Base-by-base conservation (phyloP, 2,329 filamentous ascomycete genomes). In the Talaromyces amestolkiae region DNA sequence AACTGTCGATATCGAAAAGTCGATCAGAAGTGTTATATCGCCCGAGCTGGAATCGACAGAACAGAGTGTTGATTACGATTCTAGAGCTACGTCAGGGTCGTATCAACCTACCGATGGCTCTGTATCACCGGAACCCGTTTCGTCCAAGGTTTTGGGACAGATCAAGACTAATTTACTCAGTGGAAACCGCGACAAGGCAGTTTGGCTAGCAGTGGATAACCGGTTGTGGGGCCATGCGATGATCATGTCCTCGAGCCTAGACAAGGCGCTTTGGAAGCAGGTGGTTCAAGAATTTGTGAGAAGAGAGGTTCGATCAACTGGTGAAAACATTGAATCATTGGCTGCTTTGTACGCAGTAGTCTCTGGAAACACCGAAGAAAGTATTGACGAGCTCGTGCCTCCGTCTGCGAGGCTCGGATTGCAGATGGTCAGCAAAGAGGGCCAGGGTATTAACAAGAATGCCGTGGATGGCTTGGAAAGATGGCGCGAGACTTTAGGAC, bases 141-240 rank as follows among this genome's bases (percentile, higher is more conserved):
- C 96, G 76, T 81, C 87, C 6, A 82, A 85, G 1, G 86, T 88
- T 4, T 81, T 96, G 45, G 88, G 92, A 67, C 84, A 88, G 65
- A 84, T 98, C 56, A 89, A 91, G 33, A 88, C 84, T 54, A 84
- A 88, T 71, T 84, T 99, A 4, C 83, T 96, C 9, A 82, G 86
- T 63, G 95, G 96, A 10, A 89, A 98, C 56, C 87, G 93, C 24
- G 93, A 97, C 73, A 92, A 93, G 70, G 95, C 95, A 5, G 91
- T 96, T 0, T 98, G 94, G 94, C 85, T 90, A 69, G 93, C 95
- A 4, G 94, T 93, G 37, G 95, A 99, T 76, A 93, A 93, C 76
- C 88, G 93, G 58, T 82, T 99, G 2, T 99, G 96, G 96, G 95
- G 92, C 2, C 96, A 99, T 76, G 96, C 95, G 3, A 91, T 99